Base-by-base conservation (phyloP, 108 stramenopile genomes). In the Nitzschia palea region DNA sequence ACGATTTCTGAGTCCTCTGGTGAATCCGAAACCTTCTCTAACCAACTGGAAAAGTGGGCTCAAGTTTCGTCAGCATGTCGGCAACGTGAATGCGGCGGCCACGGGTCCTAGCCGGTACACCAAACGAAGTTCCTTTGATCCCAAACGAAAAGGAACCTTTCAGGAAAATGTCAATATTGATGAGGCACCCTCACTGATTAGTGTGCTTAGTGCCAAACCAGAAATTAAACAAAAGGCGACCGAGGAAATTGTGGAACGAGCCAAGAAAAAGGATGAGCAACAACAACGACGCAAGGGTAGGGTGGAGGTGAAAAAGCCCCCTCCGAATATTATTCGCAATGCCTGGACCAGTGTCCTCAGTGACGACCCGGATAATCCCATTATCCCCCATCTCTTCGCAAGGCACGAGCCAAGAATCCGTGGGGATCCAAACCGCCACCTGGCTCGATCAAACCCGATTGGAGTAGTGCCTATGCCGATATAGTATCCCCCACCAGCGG, bases 131-230 rank as follows among this genome's bases (percentile, higher is more conserved):
- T 48, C 4, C 27, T 47, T n/a, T 47, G 47, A 50, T 63, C 62
- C 62, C 1, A 50, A 54, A 40, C 55, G 57, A 44, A 32, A 26
- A 25, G 67, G 67, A 42, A 56, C 42, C 43, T 68, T 68, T 32
- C 28, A 36, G 17, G 44, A 56, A 10, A 17, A 36, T 0, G 34
- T 51, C 33, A 55, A 31, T 44, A 10, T 55, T 12, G 67, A 44
- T 18, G 55, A 68, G 1, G 67, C 67, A 28, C 67, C 67, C 2
- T 15, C 27, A 15, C 47, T 68, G 26, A 55, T 68, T 25, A 37
- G 43, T 30, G 67, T 68, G 5, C 55, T 68, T 12, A 57, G 26
- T 45, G 67, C 67, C 54, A 68, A 55, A 56, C 27, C 67, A 1
- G 54, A 55, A 44, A 68, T 68, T 22, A 68, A 68, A 27, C 17